Conservation (phyloP, 164 flowering plant genomes). For the Berberis vulgaris region DNA sequence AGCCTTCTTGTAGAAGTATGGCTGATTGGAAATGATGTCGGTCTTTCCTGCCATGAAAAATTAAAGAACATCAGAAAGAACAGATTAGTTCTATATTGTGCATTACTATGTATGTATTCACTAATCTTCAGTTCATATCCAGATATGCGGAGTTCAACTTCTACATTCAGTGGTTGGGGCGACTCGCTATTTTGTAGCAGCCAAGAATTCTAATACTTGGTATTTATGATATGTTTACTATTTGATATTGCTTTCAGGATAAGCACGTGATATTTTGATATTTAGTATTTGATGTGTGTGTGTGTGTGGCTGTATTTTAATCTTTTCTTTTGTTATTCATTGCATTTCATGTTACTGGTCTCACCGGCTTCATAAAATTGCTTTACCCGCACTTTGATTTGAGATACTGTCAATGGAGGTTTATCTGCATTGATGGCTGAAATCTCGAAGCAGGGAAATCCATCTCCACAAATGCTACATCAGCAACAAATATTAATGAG, state of each 20-base stretch:
- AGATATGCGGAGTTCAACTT: no score
- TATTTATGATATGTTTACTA: no score
- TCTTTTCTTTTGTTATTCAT: no score
- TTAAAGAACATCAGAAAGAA: background rate
- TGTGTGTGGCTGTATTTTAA: no score
- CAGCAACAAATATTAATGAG: background rate
- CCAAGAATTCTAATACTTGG: conserved; percentile 26
- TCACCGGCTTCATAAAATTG: conserved; percentile 88
- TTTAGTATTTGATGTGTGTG: no score
- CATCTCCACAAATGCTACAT: conserved; percentile 68
- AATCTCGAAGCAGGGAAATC: conserved; percentile 84
- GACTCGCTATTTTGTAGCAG: conserved; percentile 71
- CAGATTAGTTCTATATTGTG: conserved; percentile 25
- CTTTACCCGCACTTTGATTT: conserved; percentile 81
- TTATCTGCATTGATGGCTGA: conserved; percentile 96
- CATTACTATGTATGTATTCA: no score
- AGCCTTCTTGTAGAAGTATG: conserved; percentile 90
- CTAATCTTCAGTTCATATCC: no score
- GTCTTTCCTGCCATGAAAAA: conserved; percentile 61
- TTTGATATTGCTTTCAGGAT: no score
- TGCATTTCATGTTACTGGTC: conserved; percentile 7
- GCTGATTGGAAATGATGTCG: conserved; percentile 78
- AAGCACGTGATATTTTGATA: no score
- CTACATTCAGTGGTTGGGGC: no score
- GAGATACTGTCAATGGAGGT: conserved; percentile 70